These are phyloP conservation scores for Blastomyces emzantsi DNA, from an alignment of 2,329 filamentous ascomycete species.

Conservation along the genomic window DNA sequence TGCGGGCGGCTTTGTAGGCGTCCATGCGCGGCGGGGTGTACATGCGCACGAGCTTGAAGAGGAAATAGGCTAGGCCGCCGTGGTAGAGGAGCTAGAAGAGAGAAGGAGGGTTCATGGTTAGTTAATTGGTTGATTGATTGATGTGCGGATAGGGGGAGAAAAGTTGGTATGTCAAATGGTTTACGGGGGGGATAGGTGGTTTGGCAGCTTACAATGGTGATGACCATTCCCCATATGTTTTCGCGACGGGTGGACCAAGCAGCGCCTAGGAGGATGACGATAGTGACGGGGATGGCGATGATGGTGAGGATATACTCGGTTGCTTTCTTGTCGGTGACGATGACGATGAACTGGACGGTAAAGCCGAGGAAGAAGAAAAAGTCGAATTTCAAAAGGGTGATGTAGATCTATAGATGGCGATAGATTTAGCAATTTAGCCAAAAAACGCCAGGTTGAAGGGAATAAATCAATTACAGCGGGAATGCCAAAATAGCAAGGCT, in stretches of 20 bases:
- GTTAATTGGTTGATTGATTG: background rate
- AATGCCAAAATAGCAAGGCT: slow-evolving; percentile 17
- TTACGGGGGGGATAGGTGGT: slow-evolving; percentile 12
- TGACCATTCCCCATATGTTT: slow-evolving; percentile 65
- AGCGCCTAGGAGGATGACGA: slow-evolving; percentile 75
- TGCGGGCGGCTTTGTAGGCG: slow-evolving; percentile 68
- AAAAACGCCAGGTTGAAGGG: background rate
- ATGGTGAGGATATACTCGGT: slow-evolving; percentile 80
- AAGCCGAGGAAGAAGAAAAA: slow-evolving; percentile 99
- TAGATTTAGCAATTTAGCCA: background rate
- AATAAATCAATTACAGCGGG: background rate
- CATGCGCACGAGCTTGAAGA: slow-evolving; percentile 97
- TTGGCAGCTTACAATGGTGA: slow-evolving; percentile 52
- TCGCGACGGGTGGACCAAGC: slow-evolving; percentile 80
- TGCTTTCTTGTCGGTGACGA: slow-evolving; percentile 62
- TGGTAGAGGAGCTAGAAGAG: slow-evolving; percentile 60
- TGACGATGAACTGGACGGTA: slow-evolving; percentile 93
- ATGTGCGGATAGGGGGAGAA: background rate
- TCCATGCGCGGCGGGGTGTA: slow-evolving; percentile 55
- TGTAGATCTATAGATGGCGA: slow-evolving; percentile 64
- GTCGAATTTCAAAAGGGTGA: slow-evolving; percentile 95
- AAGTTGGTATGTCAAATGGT: background rate
- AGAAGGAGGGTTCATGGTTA: background rate
- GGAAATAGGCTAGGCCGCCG: slow-evolving; percentile 83
- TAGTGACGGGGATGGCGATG: slow-evolving; percentile 82